phyloP scores from a whole-genome alignment of 495 filamentous ascomycete genomes.

The Neurospora tetraspora region DNA sequence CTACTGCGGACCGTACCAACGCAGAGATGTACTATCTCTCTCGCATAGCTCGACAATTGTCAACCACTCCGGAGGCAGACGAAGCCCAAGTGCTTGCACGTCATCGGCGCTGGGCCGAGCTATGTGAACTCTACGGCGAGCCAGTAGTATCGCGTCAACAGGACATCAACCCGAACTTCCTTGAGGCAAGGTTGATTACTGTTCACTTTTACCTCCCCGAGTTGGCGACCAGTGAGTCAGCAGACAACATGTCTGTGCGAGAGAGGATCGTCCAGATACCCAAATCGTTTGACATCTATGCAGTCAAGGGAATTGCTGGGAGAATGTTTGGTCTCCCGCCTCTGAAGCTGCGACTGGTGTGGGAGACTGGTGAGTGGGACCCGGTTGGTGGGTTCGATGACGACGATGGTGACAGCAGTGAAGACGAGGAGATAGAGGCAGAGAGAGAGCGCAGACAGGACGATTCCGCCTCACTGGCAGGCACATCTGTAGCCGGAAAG shows the following conservation, averaged over 20 bases:
- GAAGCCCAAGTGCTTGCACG: constrained; percentile 41
- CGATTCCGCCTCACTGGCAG: background rate
- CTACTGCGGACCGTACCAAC: constrained; percentile 61
- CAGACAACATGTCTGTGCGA: constrained; percentile 7
- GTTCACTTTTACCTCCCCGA: constrained; percentile 46
- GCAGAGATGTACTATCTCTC: constrained; percentile 89
- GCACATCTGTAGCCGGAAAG: constrained; percentile 4
- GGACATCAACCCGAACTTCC: constrained; percentile 50
- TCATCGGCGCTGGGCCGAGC: constrained; percentile 60
- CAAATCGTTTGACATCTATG: constrained; percentile 66
- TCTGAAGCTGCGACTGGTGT: constrained; percentile 54
- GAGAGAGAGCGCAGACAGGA: constrained; percentile 8
- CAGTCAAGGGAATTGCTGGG: constrained; percentile 66
- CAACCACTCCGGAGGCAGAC: constrained; percentile 44
- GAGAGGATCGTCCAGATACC: constrained; percentile 50
- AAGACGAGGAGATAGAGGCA: constrained; percentile 38
- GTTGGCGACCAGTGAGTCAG: constrained; percentile 7
- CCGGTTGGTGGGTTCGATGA: constrained; percentile 57
- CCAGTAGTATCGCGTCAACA: constrained; percentile 44
- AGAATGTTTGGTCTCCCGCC: constrained; percentile 57
- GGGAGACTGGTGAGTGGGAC: constrained; percentile 81
- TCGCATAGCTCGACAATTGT: constrained; percentile 64
- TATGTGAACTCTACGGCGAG: constrained; percentile 65
- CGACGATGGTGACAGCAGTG: constrained; percentile 44
- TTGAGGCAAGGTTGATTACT: constrained; percentile 62